Percentiles rank a stretch among this genome's conserved stretches.
These are phyloP conservation scores for Plasmopara halstedii DNA, from an alignment of 352 stramenopile species.

Conservation along the genomic window DNA sequence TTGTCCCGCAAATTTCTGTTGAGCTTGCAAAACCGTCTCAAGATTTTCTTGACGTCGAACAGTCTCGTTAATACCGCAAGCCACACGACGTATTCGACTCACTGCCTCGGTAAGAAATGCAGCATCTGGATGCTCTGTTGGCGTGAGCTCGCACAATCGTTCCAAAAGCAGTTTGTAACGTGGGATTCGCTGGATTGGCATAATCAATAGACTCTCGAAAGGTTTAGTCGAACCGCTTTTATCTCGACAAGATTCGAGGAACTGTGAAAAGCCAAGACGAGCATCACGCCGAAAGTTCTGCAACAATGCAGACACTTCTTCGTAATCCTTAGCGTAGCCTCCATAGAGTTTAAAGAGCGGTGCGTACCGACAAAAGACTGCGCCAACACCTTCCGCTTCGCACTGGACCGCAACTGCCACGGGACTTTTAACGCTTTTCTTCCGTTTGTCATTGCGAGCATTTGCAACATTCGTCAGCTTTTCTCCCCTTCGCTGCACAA, in stretches of 20 bases:
- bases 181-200: conserved; percentile 89
- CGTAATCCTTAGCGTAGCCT: conserved; percentile 78
- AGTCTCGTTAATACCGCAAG: conserved; percentile 81
- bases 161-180: conserved; percentile 87
- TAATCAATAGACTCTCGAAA: conserved; percentile 87
- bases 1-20: conserved; percentile 76
- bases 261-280: conserved; percentile 38
- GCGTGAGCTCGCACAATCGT: conserved; percentile 67
- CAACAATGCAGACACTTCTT: conserved; percentile 59
- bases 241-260: conserved; percentile 48
- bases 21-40: conserved; percentile 66
- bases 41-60: conserved; percentile 76
- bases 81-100: conserved; percentile 42
- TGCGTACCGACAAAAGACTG: conserved; percentile 74
- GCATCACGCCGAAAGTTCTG: conserved; percentile 45
- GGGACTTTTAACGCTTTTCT: conserved; percentile 24
- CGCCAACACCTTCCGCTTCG: conserved; percentile 43
- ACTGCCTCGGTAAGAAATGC: conserved; percentile 54
- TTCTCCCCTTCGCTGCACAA: conserved; percentile 32
- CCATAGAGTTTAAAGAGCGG: conserved; percentile 79
- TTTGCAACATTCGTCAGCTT: not conserved
- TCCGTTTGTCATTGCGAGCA: conserved; percentile 1
- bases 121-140: conserved; percentile 46
- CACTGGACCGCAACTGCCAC: conserved; percentile 25
- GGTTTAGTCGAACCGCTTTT: conserved; percentile 47